Conservation (phyloP, 2,329 filamentous ascomycete species). For the Thelonectria discophora region DNA sequence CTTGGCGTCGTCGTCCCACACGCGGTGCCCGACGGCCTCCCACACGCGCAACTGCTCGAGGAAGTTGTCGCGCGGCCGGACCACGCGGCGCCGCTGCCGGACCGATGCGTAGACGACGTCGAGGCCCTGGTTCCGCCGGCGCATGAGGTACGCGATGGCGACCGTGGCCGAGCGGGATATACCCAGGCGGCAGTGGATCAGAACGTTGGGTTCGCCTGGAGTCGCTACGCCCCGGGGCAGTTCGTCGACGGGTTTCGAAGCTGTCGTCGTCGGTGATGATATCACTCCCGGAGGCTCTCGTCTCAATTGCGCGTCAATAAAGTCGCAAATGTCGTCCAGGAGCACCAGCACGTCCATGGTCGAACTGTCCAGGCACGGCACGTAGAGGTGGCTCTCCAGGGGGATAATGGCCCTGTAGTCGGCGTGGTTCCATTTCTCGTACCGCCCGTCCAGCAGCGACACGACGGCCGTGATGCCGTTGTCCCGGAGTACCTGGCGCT, state of each 20-base stretch:
- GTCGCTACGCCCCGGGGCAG: neutral
- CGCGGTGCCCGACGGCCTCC: constrained; percentile 41
- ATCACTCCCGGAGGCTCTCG: neutral
- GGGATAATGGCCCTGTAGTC: constrained; percentile 37
- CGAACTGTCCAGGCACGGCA: constrained; percentile 37
- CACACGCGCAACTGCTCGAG: constrained; percentile 46
- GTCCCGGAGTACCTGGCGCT: constrained; percentile 31
- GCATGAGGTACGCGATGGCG: constrained; percentile 47
- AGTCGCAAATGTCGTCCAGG: constrained; percentile 39
- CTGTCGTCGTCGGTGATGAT: neutral
- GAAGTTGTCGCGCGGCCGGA: constrained; percentile 44
- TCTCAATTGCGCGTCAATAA: constrained; percentile 36
- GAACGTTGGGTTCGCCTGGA: constrained; percentile 30
- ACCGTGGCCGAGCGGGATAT: constrained; percentile 46
- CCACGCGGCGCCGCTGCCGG: constrained; percentile 34
- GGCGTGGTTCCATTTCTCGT: constrained; percentile 31
- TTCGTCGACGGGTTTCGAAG: constrained; percentile 18
- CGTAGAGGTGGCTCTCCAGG: constrained; percentile 34
- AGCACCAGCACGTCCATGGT: constrained; percentile 39
- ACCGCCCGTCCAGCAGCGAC: constrained; percentile 34
- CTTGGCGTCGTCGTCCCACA: constrained; percentile 43
- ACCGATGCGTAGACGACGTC: constrained; percentile 34
- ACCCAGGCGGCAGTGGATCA: constrained; percentile 48
- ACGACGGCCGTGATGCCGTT: constrained; percentile 40
- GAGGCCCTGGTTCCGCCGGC: constrained; percentile 31